A percentile compares a stretch with the other conserved stretches of the same genome.
Evolutionary conservation across 257 asterid species (phyloP).

Genomic region (Coffea canephora): DNA sequence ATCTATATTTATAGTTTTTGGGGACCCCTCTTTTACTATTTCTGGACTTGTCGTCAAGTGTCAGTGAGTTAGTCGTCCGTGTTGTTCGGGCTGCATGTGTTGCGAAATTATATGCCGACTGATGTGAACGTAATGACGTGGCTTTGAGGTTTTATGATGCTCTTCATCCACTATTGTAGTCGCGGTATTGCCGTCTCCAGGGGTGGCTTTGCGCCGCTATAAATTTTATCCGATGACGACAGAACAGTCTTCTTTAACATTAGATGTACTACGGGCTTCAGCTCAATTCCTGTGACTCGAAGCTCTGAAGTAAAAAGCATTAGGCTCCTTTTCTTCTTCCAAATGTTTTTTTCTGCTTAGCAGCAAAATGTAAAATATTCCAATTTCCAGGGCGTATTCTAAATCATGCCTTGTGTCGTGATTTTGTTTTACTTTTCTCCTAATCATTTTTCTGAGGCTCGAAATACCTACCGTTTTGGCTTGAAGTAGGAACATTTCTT

Average conservation of each 20-base stretch:
- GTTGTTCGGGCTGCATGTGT: not conserved
- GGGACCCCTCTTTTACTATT: not conserved
- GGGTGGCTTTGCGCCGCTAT: not conserved
- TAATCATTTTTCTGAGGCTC: not conserved
- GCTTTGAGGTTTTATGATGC: not conserved
- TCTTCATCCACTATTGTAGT: not conserved
- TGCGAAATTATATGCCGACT: not conserved
- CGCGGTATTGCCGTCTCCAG: not conserved
- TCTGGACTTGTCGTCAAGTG: not conserved
- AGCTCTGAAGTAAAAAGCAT: too few species aligned
- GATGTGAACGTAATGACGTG: not conserved
- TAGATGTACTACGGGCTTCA: too few species aligned
- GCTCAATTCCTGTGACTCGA: too few species aligned
- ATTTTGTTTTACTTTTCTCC: too few species aligned
- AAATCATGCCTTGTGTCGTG: not conserved
- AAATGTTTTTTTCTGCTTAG: too few species aligned
- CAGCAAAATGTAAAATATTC: too few species aligned
- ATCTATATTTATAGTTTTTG: not conserved
- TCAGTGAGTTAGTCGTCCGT: not conserved
- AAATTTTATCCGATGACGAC: too few species aligned
- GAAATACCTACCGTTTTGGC: not conserved
- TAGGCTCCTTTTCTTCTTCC: too few species aligned
- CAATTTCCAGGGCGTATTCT: not conserved
- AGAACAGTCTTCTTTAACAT: too few species aligned
- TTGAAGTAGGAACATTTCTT: not conserved